phyloP scores from a whole-genome alignment of 2,329 filamentous ascomycete genomes.

The Alternaria longipes region DNA sequence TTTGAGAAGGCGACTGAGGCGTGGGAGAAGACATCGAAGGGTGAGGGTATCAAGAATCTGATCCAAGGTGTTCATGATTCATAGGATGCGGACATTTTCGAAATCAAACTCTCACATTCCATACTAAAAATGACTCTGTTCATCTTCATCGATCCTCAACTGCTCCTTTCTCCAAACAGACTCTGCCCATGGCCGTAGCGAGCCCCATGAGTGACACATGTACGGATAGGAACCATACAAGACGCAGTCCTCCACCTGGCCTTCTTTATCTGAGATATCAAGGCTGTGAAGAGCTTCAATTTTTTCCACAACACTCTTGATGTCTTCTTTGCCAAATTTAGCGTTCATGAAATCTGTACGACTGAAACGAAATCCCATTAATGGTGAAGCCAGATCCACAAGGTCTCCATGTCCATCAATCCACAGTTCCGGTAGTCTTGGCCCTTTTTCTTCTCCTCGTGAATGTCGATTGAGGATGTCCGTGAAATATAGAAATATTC shows the following conservation, averaged over 20 bases:
- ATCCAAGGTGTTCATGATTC: slow-evolving; percentile 40
- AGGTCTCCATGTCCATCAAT: background rate
- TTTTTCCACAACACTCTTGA: background rate
- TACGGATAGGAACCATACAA: background rate
- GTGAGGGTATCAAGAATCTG: slow-evolving; percentile 48
- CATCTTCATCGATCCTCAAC: background rate
- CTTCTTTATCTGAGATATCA: too few relatives aligned
- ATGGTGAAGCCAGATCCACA: background rate
- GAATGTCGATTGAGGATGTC: background rate
- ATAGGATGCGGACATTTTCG: background rate
- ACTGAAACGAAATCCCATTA: background rate
- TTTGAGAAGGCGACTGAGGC: slow-evolving; percentile 44
- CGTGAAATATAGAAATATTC: background rate
- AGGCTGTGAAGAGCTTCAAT: background rate
- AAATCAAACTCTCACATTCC: too few relatives aligned
- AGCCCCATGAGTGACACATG: background rate
- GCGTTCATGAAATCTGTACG: background rate
- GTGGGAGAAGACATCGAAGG: slow-evolving; percentile 44
- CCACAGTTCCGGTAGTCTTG: background rate
- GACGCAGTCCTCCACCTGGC: background rate
- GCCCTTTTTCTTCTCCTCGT: too few relatives aligned
- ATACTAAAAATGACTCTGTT: too few relatives aligned
- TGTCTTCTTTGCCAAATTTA: too few relatives aligned
- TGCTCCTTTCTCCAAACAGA: background rate
- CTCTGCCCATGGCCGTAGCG: background rate